These are phyloP conservation scores for Coemansia sp. DNA, from an alignment of 192 early-diverging fungal species.

Conservation along the genomic window DNA sequence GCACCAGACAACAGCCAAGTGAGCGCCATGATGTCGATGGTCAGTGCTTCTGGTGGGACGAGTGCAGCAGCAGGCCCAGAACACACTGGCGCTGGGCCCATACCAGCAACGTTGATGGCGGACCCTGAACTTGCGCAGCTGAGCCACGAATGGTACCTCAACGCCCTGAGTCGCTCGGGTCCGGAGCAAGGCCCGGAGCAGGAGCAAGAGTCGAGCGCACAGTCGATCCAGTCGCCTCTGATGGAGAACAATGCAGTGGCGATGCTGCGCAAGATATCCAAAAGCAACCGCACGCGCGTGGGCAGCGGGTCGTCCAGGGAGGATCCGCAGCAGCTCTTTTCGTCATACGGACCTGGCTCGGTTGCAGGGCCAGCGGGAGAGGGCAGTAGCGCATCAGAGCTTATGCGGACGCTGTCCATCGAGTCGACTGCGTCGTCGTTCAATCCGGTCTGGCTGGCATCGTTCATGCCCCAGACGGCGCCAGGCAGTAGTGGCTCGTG, in stretches of 20 bases:
- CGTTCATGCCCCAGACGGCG: constrained; percentile 22
- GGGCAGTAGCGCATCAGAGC: background rate
- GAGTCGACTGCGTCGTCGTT: constrained; percentile 16
- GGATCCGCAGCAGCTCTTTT: background rate
- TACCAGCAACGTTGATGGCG: background rate
- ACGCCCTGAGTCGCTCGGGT: background rate
- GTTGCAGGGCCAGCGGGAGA: no score
- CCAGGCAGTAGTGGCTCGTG: background rate
- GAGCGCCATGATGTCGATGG: no score
- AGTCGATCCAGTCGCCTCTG: constrained; percentile 19
- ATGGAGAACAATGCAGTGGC: constrained; percentile 36
- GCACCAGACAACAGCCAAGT: no score
- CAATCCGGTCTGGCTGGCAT: constrained; percentile 26
- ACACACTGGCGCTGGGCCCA: background rate
- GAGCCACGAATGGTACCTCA: constrained; percentile 14
- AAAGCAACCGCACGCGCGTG: constrained; percentile 22
- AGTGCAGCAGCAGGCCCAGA: no score
- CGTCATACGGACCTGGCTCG: constrained; percentile 3
- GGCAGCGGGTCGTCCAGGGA: background rate
- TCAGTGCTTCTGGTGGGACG: no score
- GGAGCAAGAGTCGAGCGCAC: background rate
- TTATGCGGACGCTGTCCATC: constrained; percentile 7
- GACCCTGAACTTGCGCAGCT: constrained; percentile 9
- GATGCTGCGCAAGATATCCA: constrained; percentile 41
- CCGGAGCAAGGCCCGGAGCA: constrained; percentile 1